Conservation (phyloP, 1,284 basidiomycete species). For the Pseudozyma tsukubaensis region DNA sequence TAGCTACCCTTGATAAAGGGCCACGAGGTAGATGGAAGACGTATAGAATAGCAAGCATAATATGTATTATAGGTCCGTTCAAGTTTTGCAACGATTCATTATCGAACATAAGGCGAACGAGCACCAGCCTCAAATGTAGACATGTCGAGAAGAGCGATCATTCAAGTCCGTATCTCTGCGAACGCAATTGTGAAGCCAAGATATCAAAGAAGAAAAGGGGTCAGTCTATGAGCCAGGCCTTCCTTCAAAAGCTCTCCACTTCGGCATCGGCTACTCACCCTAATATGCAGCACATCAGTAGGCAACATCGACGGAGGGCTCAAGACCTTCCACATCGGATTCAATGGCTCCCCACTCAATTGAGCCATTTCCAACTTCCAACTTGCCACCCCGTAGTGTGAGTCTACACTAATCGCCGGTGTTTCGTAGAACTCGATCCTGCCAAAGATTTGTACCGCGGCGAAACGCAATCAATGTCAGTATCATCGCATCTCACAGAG, state of each 20-base stretch:
- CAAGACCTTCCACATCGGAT: slow-evolving; percentile 49
- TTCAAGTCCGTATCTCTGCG: slow-evolving; percentile 29
- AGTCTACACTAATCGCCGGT: slow-evolving; percentile 15
- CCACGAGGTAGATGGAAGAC: neutral
- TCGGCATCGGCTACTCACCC: slow-evolving; percentile 9
- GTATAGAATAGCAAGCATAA: neutral
- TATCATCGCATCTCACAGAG: no score
- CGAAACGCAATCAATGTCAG: no score
- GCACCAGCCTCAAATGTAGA: neutral
- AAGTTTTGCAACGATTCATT: slow-evolving; percentile 4
- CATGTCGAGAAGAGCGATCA: neutral
- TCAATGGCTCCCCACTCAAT: slow-evolving; percentile 28
- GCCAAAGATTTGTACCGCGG: no score
- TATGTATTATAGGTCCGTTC: slow-evolving; percentile 29
- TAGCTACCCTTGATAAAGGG: slow-evolving; percentile 4
- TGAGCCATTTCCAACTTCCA: slow-evolving; percentile 30
- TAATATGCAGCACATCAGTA: slow-evolving; percentile 50
- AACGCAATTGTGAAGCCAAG: neutral
- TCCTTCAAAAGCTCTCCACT: neutral
- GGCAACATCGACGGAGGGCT: slow-evolving; percentile 59
- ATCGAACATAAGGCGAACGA: neutral
- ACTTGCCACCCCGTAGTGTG: slow-evolving; percentile 21
- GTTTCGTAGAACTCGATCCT: slow-evolving; percentile 20
- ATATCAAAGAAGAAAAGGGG: neutral
- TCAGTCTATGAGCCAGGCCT: no score